Conservation (phyloP, 805 yeast species). For the Yarrowia sp. region DNA sequence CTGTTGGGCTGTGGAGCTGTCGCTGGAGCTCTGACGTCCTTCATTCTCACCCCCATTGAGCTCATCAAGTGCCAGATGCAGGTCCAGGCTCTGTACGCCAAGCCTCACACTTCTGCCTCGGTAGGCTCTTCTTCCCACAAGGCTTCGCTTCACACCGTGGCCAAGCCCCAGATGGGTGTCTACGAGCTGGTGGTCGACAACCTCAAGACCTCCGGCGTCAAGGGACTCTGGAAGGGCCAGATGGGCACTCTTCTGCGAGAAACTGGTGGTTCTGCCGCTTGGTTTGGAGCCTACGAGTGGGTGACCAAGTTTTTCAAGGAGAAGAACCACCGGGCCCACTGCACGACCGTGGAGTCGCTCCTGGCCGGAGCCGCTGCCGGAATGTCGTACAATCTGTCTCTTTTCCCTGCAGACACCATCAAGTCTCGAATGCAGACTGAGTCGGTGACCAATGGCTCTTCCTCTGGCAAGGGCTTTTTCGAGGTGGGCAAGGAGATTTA, state of each 20-base stretch:
- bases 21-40: constrained; percentile 83
- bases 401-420: constrained; percentile 90
- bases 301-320: constrained; percentile 45
- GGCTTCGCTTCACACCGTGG: constrained; percentile 35
- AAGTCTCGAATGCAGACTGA: constrained; percentile 84
- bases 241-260: constrained; percentile 82
- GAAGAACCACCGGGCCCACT: constrained; percentile 43
- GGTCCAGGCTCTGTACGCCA: constrained; percentile 57
- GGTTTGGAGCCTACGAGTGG: constrained; percentile 90
- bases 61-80: constrained; percentile 87
- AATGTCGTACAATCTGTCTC: constrained; percentile 73
- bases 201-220: constrained; percentile 60
- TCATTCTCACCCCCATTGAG: constrained; percentile 90
- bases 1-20: constrained; percentile 76
- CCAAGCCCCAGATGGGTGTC: constrained; percentile 42
- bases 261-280: constrained; percentile 86
- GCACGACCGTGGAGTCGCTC: constrained; percentile 61
- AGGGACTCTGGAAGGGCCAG: constrained; percentile 89
- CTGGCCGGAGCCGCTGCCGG: constrained; percentile 90
- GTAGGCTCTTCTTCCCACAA: constrained; percentile 44
- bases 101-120: constrained; percentile 43
- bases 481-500: constrained; percentile 55
- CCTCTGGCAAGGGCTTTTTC: constrained; percentile 48
- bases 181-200: constrained; percentile 54
- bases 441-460: constrained; percentile 51